phyloP scores from a whole-genome alignment of 73 alveolate species.

The Paramecium bursaria region DNA sequence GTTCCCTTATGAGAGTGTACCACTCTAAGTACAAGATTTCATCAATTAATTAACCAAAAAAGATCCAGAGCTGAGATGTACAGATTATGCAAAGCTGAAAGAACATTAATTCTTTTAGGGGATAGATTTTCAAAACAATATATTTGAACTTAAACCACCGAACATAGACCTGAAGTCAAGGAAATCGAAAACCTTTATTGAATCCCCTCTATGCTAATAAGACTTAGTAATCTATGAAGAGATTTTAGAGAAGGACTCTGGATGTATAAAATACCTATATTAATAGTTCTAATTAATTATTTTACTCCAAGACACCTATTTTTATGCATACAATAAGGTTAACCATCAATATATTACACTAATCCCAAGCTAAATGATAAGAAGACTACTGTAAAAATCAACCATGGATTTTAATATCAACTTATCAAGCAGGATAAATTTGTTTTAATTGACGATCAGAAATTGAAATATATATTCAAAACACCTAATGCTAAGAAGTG shows the following conservation, averaged over 20 bases:
- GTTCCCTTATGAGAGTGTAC: no score
- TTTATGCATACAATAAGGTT: neutral
- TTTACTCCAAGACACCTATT: conserved; percentile 23
- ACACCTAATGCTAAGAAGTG: conserved; percentile 47
- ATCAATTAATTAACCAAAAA: no score
- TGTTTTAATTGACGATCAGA: conserved; percentile 42
- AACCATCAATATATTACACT: conserved; percentile 37
- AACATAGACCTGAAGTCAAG: no score
- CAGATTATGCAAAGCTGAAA: no score
- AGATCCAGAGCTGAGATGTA: no score
- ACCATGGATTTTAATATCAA: neutral
- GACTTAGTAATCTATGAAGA: neutral
- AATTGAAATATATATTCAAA: conserved; percentile 25
- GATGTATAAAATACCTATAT: conserved; percentile 3
- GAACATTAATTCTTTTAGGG: no score
- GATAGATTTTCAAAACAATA: no score
- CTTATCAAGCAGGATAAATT: conserved; percentile 25
- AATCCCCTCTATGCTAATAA: neutral
- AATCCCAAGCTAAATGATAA: conserved; percentile 47
- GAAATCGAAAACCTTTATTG: conserved; percentile 32
- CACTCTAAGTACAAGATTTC: no score
- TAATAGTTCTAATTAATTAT: conserved; percentile 8
- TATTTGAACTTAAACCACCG: no score
- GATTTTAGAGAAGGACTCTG: conserved; percentile 46
- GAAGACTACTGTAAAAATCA: conserved; percentile 10